A percentile compares a stretch with the other conserved stretches of the same genome.
These are phyloP conservation scores for Penicillium sp. DNA, from an alignment of 2,329 filamentous ascomycete species.

Conservation along the genomic window DNA sequence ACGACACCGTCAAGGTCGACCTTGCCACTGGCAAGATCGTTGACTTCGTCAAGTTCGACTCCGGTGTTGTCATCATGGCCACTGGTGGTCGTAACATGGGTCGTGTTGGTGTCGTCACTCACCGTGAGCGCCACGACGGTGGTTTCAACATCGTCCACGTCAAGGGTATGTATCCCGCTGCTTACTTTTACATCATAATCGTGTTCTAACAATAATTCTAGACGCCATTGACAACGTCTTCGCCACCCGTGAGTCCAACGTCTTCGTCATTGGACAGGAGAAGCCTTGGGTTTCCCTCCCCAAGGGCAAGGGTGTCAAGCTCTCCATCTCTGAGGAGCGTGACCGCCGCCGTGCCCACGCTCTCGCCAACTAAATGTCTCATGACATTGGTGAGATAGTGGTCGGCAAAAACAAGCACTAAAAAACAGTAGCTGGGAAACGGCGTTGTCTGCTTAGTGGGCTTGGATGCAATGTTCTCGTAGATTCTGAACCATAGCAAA, in stretches of 20 bases:
- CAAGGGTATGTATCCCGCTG: conserved; percentile 56
- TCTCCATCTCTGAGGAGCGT: conserved; percentile 98
- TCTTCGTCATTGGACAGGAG: conserved; percentile 97
- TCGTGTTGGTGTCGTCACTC: conserved; percentile 99
- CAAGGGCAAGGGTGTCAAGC: conserved; percentile 99
- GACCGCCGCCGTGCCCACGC: conserved; percentile 84
- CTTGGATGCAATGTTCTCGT: conserved; percentile 36
- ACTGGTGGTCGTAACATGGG: conserved; percentile 99
- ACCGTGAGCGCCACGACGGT: conserved; percentile 99
- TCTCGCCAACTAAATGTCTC: conserved; percentile 52
- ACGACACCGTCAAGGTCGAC: conserved; percentile 99
- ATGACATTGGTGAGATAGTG: conserved; percentile 23
- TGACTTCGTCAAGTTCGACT: conserved; percentile 99
- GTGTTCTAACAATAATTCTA: background rate
- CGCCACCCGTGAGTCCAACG: conserved; percentile 98
- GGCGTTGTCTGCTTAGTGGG: conserved; percentile 38
- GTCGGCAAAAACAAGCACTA: conserved; percentile 25
- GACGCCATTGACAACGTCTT: conserved; percentile 99
- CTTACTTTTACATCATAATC: too few relatives aligned
- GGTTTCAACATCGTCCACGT: conserved; percentile 99
- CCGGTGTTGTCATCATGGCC: conserved; percentile 95
- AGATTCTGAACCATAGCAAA: conserved; percentile 36
- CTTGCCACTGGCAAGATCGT: conserved; percentile 94
- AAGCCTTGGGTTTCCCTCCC: conserved; percentile 99
- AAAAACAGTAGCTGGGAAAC: conserved; percentile 34